Evolutionary conservation across 2,329 filamentous ascomycete species (phyloP).

Genomic region (Ascochyta viciae-villosae): DNA sequence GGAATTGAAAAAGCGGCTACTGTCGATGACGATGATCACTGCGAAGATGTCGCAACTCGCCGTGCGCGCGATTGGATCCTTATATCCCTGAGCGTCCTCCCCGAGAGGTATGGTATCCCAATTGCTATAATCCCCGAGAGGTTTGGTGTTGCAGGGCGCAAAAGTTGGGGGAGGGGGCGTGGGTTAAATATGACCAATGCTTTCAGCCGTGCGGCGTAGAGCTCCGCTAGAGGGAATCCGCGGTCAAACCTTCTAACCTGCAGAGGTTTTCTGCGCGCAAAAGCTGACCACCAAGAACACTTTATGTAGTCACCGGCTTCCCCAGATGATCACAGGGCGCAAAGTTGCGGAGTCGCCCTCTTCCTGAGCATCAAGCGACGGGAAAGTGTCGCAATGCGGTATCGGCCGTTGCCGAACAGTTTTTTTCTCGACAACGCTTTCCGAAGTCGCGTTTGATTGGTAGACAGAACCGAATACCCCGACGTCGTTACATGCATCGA

Average conservation of each 20-base stretch:
- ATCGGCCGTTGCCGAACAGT: slow-evolving; percentile 27
- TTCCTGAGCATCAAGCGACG: slow-evolving; percentile 12
- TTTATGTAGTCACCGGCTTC: slow-evolving; percentile 1
- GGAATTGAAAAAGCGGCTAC: neutral
- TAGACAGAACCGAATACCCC: slow-evolving; percentile 16
- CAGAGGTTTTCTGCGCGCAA: neutral
- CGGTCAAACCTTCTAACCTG: slow-evolving; percentile 1
- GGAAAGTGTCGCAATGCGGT: slow-evolving; percentile 24
- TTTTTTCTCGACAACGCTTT: slow-evolving; percentile 6
- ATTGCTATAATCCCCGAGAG: slow-evolving; percentile 18
- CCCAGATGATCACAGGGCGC: slow-evolving; percentile 6
- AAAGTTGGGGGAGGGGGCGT: slow-evolving; percentile 11
- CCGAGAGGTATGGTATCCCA: slow-evolving; percentile 17
- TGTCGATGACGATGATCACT: slow-evolving; percentile 3
- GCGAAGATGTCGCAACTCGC: slow-evolving; percentile 2
- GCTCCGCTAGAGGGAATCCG: slow-evolving; percentile 7
- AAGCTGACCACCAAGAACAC: slow-evolving; percentile 1
- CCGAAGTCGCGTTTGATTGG: slow-evolving; percentile 22
- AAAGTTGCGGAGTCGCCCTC: slow-evolving; percentile 1
- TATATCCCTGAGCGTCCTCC: slow-evolving; percentile 10
- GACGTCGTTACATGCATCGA: slow-evolving; percentile 12
- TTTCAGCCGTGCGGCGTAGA: slow-evolving; percentile 14
- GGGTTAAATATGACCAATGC: slow-evolving; percentile 26
- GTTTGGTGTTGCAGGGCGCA: slow-evolving; percentile 10
- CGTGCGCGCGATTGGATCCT: neutral